A percentile compares a stretch with the other conserved stretches of the same genome.
Evolutionary conservation across 345 rosid genomes (phyloP).

Genomic region (Boechera retrofracta): DNA sequence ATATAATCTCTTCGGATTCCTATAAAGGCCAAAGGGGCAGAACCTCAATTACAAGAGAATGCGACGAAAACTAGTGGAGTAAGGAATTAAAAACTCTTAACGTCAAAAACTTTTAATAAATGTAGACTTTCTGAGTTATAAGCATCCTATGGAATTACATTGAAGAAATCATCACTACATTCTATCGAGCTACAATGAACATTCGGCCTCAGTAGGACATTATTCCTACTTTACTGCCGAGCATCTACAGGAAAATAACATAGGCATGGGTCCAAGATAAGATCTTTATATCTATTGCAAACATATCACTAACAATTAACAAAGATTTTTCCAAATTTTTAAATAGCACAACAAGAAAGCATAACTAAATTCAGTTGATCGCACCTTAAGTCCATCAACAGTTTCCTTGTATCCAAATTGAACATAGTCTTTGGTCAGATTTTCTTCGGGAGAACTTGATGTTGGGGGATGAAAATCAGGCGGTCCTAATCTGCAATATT

Average conservation of each 20-base stretch:
- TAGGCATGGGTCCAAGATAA: conserved; percentile 27
- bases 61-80: conserved; percentile 17
- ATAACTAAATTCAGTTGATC: conserved; percentile 25
- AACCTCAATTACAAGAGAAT: conserved; percentile 35
- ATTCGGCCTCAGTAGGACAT: conserved; percentile 7
- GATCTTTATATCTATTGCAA: conserved; percentile 13
- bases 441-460: conserved; percentile 91
- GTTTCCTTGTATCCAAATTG: conserved; percentile 89
- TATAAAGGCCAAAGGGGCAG: conserved; percentile 47
- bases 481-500: conserved; percentile 78
- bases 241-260: conserved; percentile 9
- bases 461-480: conserved; percentile 97
- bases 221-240: not conserved
- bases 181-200: conserved; percentile 21
- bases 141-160: conserved; percentile 16
- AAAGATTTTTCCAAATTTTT: not conserved
- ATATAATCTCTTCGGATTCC: conserved; percentile 81
- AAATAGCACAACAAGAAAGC: conserved; percentile 12
- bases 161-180: conserved; percentile 31
- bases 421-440: conserved; percentile 79
- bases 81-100: conserved; percentile 19
- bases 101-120: conserved; percentile 2
- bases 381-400: conserved; percentile 96
- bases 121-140: not conserved
- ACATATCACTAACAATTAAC: conserved; percentile 18